Evolutionary conservation across 2,329 filamentous ascomycete species (phyloP).

Genomic region (Neocatenulostroma microsporum): DNA sequence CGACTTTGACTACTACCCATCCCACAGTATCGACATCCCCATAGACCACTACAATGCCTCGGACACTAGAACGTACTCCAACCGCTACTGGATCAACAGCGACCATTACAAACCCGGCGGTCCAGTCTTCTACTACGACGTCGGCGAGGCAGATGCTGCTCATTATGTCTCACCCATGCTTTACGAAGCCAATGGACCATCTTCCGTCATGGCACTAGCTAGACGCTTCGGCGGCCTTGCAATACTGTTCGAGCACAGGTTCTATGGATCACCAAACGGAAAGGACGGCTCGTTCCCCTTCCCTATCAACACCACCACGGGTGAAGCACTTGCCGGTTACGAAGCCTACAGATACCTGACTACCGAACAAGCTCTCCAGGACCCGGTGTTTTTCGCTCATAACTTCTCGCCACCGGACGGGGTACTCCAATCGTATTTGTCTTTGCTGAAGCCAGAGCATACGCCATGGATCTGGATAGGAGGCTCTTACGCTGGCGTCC

Average conservation of each 20-base stretch:
- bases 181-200: no score
- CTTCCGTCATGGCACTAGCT: constrained; percentile 13
- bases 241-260: constrained; percentile 17
- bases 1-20: constrained; percentile 8
- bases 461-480: constrained; percentile 20
- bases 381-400: constrained; percentile 17
- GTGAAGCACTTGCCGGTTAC: constrained; percentile 11
- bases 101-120: constrained; percentile 14
- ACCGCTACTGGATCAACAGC: constrained; percentile 13
- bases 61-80: constrained; percentile 12
- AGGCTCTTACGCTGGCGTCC: constrained; percentile 17
- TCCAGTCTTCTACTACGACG: constrained; percentile 17
- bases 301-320: constrained; percentile 7
- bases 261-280: constrained; percentile 14
- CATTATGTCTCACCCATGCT: constrained; percentile 12
- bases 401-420: constrained; percentile 14
- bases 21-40: constrained; percentile 10
- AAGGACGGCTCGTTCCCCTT: no score
- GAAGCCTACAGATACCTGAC: constrained; percentile 16
- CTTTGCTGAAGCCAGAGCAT: constrained; percentile 6
- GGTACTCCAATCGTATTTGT: constrained; percentile 10
- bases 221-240: constrained; percentile 14
- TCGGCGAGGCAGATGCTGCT: constrained; percentile 14
- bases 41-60: constrained; percentile 18
- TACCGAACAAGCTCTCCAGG: constrained; percentile 19